Evolutionary conservation across 129 eudicot species (phyloP), one percentile per base, ranked within the genome.

Genomic region (Flaveria trinervia): DNA sequence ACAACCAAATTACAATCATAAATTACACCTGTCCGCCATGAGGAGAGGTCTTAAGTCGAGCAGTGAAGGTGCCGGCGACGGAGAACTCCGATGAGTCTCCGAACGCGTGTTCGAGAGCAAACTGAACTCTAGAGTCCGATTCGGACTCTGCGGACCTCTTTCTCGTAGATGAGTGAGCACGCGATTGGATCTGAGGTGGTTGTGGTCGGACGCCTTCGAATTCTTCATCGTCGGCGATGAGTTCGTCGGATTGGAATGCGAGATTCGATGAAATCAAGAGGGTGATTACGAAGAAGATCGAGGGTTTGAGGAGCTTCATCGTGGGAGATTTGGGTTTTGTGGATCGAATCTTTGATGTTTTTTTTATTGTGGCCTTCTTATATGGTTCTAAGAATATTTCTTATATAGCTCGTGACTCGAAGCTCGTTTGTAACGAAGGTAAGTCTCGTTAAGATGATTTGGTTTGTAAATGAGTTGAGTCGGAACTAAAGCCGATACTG

Each of bases 171-270:
- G 75, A 43, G 3, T 80, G 36, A 48, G 81, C 18, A 10, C 79
- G 77, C 3, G 82, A 43, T 36, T 20, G 28, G 64, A 78, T 65
- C 68, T 83, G 75, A 51, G 86, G 57, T 57, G 82, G 55, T 77
- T 86, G 54, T 10, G 91, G 81, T 43, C 85, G 88, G 48, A 81
- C 88, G 39, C 92, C 93, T 78, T 92, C 93, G 74, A 91, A 92
- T 57, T 92, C 97, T 12, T 89, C 93, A 68, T 89, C 97, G 79
- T 89, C 97, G 4, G 72, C 72, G 45, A 89, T 79, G 20, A 92
- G 96, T 80, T 92, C 97, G 88, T 92, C 96, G 49, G 96, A 89
- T 79, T 89, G 86, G 72, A 92, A 92, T 11, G 88, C 81, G 12
- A 71, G 75, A 20, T 82, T 80, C 14, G 83, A 59, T 10, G 84